These are phyloP conservation scores for Hura crepitans DNA, from an alignment of 441 rosid species.

Conservation along the genomic window DNA sequence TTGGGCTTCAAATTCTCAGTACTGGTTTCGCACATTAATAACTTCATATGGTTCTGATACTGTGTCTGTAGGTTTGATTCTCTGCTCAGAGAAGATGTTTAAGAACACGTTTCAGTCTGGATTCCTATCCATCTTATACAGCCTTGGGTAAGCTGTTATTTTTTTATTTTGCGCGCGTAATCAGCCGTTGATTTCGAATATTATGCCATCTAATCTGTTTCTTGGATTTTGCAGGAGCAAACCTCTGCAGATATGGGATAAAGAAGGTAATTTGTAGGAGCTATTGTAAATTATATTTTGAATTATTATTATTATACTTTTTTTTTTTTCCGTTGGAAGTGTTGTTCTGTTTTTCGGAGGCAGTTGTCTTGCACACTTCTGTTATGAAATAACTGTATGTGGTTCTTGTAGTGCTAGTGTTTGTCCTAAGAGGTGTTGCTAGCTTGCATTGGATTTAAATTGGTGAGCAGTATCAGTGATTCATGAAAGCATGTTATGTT, in stretches of 20 bases:
- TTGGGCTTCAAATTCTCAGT: not conserved
- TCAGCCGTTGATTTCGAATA: not conserved
- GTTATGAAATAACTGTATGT: not conserved
- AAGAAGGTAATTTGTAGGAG: conserved; percentile 58
- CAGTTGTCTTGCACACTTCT: not conserved
- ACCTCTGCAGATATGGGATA: conserved; percentile 97
- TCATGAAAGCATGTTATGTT: not conserved
- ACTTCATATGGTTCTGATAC: conserved; percentile 1
- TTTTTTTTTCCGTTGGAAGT: not conserved
- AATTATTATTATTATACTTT: not conserved
- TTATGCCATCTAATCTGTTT: not conserved
- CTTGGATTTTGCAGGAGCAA: conserved; percentile 59
- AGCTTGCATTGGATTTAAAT: not conserved
- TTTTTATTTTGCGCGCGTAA: not conserved
- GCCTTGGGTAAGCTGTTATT: conserved; percentile 57
- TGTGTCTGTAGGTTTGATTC: conserved; percentile 2
- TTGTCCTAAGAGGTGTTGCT: not conserved
- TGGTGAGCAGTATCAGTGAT: not conserved
- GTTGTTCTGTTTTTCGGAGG: not conserved
- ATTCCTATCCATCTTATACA: conserved; percentile 80
- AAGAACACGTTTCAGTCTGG: conserved; percentile 97
- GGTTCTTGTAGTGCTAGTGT: not conserved
- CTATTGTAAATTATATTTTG: not conserved
- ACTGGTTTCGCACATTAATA: too few relatives aligned
- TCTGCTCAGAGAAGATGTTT: conserved; percentile 45